Evolutionary conservation across 1,139 yeast species (phyloP).

Genomic region (Pichia sp.): DNA sequence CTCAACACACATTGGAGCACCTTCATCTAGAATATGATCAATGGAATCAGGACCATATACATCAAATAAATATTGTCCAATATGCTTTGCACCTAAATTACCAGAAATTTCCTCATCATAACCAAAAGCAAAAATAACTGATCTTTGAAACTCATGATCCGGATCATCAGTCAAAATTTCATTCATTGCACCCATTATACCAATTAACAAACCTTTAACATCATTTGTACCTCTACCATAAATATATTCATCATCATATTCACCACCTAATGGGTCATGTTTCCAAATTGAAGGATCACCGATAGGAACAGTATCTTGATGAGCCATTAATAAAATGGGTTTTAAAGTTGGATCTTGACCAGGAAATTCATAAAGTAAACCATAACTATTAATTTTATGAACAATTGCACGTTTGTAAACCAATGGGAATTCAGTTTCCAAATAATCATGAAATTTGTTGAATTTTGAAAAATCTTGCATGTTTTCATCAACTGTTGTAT

Average conservation of each 20-base stretch:
- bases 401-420: slow-evolving; percentile 36
- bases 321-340: slow-evolving; percentile 68
- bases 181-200: slow-evolving; percentile 55
- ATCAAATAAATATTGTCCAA: slow-evolving; percentile 38
- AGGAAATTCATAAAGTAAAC: slow-evolving; percentile 27
- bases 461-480: slow-evolving; percentile 34
- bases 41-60: slow-evolving; percentile 49
- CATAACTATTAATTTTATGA: slow-evolving; percentile 40
- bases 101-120: slow-evolving; percentile 72
- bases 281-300: slow-evolving; percentile 50
- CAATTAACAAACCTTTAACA: slow-evolving; percentile 53
- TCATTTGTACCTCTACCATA: slow-evolving; percentile 67
- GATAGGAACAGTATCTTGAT: slow-evolving; percentile 80
- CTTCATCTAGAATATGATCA: slow-evolving; percentile 61
- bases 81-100: slow-evolving; percentile 42
- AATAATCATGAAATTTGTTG: slow-evolving; percentile 36
- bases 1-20: slow-evolving; percentile 27
- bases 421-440: slow-evolving; percentile 38
- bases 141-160: slow-evolving; percentile 45
- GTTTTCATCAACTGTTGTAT: slow-evolving; percentile 46
- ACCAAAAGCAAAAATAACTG: slow-evolving; percentile 56
- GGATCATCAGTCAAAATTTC: slow-evolving; percentile 34
- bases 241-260: slow-evolving; percentile 36
- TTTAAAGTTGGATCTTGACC: slow-evolving; percentile 50
- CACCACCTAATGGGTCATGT: slow-evolving; percentile 63